Base-by-base conservation (phyloP, 2,329 filamentous ascomycete species). In the Didymosphaeria variabile region DNA sequence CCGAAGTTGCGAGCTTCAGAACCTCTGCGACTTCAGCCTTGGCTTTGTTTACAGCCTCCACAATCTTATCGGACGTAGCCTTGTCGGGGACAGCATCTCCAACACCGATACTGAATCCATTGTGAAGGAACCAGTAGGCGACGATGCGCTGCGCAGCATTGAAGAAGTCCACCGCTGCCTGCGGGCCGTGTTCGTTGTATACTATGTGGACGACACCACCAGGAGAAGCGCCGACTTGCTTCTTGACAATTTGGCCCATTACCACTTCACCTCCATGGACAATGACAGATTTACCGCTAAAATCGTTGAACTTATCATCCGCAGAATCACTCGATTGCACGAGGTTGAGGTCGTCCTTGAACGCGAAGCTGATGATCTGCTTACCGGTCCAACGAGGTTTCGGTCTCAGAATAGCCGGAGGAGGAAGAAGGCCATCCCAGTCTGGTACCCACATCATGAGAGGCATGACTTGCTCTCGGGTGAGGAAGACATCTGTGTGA, bases 21-120 rank as follows among this genome's bases (percentile, higher is more conserved):
- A 97, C 87, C 2, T 85, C 81, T 46, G 89, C 88, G 59, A 99
- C 94, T 68, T 94, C 88, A 0, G 84, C 84, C 83, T 99, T 99
- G 72, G 96, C 89, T 44, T 87, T 85, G 29, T 91, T 86, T 67
- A 99, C 93, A 59, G 92, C 91, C 7, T 87, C 85, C 73, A 97
- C 91, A 56, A 99, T 93, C 79, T 91, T 91, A 58, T 89, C 85
- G 60, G 97, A 96, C 3, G 94, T 98, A 19, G 83, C 81, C 65
- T 89, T 88, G 77, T 98, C 94, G 5, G 95, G 96, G 73, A 99
- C 94, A 1, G 95, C 98, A 77, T 99, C 95, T 82, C 95, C 96
- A 71, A 99, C 97, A 81, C 95, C 95, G 67, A 99, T 97, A 80
- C 93, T 97, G 85, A 97, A 95, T 54, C 95, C 95, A 71, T 97